phyloP scores from a whole-genome alignment of 1,284 basidiomycete species.

The Prillingera fragicola region DNA sequence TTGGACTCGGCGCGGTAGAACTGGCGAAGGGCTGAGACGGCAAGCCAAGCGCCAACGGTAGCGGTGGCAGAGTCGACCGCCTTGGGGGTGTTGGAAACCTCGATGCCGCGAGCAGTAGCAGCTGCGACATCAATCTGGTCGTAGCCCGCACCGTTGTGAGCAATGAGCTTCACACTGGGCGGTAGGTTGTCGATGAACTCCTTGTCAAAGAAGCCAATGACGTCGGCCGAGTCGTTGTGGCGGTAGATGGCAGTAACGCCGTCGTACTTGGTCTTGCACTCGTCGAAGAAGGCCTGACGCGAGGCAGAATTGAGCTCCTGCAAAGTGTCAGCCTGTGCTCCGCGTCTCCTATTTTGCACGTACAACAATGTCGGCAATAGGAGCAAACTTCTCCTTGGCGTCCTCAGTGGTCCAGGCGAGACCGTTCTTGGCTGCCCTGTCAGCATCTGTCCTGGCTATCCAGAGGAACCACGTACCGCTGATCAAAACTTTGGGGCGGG shows the following conservation, averaged over 20 bases:
- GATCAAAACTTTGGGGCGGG: conserved; percentile 47
- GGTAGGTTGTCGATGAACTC: conserved; percentile 67
- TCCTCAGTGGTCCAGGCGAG: conserved; percentile 77
- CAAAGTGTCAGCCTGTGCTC: background rate
- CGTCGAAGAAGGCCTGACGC: conserved; percentile 64
- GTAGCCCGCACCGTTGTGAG: conserved; percentile 89
- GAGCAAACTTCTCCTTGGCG: conserved; percentile 59
- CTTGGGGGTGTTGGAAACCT: conserved; percentile 82
- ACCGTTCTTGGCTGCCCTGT: conserved; percentile 38
- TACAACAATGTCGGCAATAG: conserved; percentile 69
- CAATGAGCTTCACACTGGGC: conserved; percentile 70
- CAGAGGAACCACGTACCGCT: conserved; percentile 33
- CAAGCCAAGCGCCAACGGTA: conserved; percentile 76
- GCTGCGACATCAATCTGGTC: conserved; percentile 74
- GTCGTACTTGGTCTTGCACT: conserved; percentile 66
- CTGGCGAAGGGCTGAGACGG: conserved; percentile 76
- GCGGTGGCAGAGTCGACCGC: conserved; percentile 90
- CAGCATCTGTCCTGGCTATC: background rate
- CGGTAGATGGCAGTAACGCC: conserved; percentile 74
- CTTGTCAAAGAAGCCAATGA: conserved; percentile 71
- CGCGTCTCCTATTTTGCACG: conserved; percentile 43
- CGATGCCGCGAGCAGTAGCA: conserved; percentile 68
- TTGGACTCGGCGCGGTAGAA: conserved; percentile 68
- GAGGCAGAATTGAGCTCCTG: conserved; percentile 62
- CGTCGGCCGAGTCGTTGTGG: conserved; percentile 44